A percentile compares a stretch with the other conserved stretches of the same genome.
Conservation (phyloP, 1,139 yeast genomes). For the Pichia kudriavzevii region DNA sequence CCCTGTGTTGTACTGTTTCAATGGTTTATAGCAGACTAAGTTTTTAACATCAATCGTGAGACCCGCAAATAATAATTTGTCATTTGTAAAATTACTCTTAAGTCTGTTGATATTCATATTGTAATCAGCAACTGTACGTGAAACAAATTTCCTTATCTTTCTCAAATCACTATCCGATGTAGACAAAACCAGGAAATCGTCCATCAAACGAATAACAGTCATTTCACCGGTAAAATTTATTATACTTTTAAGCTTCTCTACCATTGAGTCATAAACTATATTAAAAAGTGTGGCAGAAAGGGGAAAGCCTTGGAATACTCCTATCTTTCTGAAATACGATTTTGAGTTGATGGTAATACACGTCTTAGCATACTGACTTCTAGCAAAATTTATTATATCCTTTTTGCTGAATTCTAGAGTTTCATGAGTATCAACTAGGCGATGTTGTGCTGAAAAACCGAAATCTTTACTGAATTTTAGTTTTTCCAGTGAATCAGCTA, state of each 20-base stretch:
- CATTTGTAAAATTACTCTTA: conserved; percentile 38
- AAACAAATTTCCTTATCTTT: conserved; percentile 26
- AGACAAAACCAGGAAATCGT: conserved; percentile 73
- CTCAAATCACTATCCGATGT: conserved; percentile 28
- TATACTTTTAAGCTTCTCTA: conserved; percentile 30
- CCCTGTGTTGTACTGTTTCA: conserved; percentile 18
- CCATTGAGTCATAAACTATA: conserved; percentile 58
- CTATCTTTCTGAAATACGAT: conserved; percentile 45
- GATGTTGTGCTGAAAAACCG: background rate
- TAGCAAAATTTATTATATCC: conserved; percentile 30
- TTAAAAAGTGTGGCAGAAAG: conserved; percentile 74
- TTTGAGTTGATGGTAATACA: conserved; percentile 30
- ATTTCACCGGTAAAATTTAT: conserved; percentile 27
- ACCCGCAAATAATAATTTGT: conserved; percentile 23
- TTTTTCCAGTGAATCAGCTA: conserved; percentile 6
- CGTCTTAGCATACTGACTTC: conserved; percentile 35
- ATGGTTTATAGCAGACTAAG: conserved; percentile 25
- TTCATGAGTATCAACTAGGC: conserved; percentile 25
- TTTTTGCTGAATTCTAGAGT: conserved; percentile 27
- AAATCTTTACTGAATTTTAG: background rate
- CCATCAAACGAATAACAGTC: conserved; percentile 61
- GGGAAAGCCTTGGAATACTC: conserved; percentile 84
- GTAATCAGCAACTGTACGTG: conserved; percentile 39
- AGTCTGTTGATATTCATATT: conserved; percentile 53
- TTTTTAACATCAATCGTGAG: conserved; percentile 22